Percentiles rank a stretch among this genome's conserved stretches.
phyloP scores from a whole-genome alignment of 768 basidiomycete genomes.

The Kockovaella imperatae region DNA sequence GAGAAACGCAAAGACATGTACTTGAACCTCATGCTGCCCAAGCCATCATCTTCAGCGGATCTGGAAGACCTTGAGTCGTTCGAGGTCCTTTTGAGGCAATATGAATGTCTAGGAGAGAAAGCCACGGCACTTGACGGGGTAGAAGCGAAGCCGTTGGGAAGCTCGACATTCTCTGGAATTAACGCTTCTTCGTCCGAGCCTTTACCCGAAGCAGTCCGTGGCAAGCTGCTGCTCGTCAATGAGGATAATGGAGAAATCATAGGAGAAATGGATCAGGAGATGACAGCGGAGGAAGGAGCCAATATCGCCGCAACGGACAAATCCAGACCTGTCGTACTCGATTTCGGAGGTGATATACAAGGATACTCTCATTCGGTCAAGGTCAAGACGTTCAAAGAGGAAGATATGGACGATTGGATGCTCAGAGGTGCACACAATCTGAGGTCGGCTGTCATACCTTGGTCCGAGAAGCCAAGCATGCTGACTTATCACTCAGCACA shows the following conservation, averaged over 20 bases:
- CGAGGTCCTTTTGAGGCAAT: slow-evolving; percentile 61
- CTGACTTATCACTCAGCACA: slow-evolving; percentile 48
- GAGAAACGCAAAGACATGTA: slow-evolving; percentile 41
- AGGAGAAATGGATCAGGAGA: slow-evolving; percentile 57
- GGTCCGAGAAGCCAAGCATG: neutral
- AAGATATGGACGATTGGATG: slow-evolving; percentile 62
- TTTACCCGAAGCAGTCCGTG: slow-evolving; percentile 35
- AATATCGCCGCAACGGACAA: slow-evolving; percentile 46
- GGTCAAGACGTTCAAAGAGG: slow-evolving; percentile 57
- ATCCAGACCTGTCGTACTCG: slow-evolving; percentile 57
- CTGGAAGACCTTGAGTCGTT: slow-evolving; percentile 52
- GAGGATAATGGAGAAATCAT: slow-evolving; percentile 65
- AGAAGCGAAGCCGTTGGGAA: slow-evolving; percentile 9
- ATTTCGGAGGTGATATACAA: slow-evolving; percentile 53
- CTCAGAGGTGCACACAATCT: slow-evolving; percentile 51
- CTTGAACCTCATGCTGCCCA: slow-evolving; percentile 38
- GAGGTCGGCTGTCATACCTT: neutral
- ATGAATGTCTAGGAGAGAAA: slow-evolving; percentile 45
- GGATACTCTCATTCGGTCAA: slow-evolving; percentile 50
- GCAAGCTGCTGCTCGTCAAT: slow-evolving; percentile 64
- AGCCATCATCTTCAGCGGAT: slow-evolving; percentile 43
- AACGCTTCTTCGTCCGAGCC: neutral
- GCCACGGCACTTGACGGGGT: slow-evolving; percentile 18
- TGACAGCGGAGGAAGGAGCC: slow-evolving; percentile 57
- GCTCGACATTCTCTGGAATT: neutral